These are phyloP conservation scores for Pseudomicrostroma phylloplanum DNA, from an alignment of 1,284 basidiomycete species.

Conservation along the genomic window DNA sequence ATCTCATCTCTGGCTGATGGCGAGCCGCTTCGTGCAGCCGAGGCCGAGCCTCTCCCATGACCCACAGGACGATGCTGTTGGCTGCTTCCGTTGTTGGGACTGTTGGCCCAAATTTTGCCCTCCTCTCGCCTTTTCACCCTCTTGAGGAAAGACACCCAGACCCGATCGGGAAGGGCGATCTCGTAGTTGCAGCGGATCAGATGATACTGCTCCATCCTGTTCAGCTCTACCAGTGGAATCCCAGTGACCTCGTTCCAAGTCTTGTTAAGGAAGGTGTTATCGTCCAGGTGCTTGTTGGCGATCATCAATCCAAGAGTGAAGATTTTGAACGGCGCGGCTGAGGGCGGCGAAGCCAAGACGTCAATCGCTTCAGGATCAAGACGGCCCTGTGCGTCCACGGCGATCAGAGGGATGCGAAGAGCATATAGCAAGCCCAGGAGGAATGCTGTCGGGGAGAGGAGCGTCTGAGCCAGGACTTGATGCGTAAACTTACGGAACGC, in stretches of 20 bases:
- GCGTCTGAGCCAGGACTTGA: slow-evolving; percentile 46
- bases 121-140: slow-evolving; percentile 31
- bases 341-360: slow-evolving; percentile 42
- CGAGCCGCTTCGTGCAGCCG: slow-evolving; percentile 10
- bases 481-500: slow-evolving; percentile 46
- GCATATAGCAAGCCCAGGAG: slow-evolving; percentile 42
- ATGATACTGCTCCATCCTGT: slow-evolving; percentile 46
- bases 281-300: slow-evolving; percentile 50
- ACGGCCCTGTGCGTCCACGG: slow-evolving; percentile 21
- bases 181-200: slow-evolving; percentile 43
- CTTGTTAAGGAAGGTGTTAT: slow-evolving; percentile 50
- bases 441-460: slow-evolving; percentile 44
- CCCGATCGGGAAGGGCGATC: slow-evolving; percentile 36
- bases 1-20: slow-evolving; percentile 20
- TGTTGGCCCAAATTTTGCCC: slow-evolving; percentile 6
- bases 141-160: slow-evolving; percentile 40
- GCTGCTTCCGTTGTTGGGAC: neutral
- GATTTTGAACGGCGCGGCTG: slow-evolving; percentile 46
- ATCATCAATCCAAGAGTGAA: slow-evolving; percentile 47
- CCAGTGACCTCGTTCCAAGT: slow-evolving; percentile 51
- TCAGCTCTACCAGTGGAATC: slow-evolving; percentile 45
- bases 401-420: slow-evolving; percentile 31
- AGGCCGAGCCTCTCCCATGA: too few relatives aligned
- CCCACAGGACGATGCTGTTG: slow-evolving; percentile 8
- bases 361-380: slow-evolving; percentile 36